Conservation (phyloP, 2,329 filamentous ascomycete species). For the Ophiobolus disseminans region DNA sequence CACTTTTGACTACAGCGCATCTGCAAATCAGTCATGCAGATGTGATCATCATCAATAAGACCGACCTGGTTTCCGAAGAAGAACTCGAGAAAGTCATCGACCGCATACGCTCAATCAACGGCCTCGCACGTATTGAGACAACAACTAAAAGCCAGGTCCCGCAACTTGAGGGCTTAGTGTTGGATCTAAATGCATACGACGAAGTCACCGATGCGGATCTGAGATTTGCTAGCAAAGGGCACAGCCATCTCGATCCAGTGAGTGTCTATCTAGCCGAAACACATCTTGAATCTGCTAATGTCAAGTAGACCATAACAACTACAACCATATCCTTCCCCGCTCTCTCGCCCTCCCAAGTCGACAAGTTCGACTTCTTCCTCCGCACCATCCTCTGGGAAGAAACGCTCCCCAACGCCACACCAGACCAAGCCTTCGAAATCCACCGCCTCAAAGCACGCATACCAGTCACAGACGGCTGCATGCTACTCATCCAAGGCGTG, state of each 20-base stretch:
- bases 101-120: conserved; percentile 85
- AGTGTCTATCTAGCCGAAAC: conserved; percentile 32
- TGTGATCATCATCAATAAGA: conserved; percentile 92
- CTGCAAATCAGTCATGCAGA: conserved; percentile 97
- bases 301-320: conserved; percentile 78
- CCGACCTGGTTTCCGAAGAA: conserved; percentile 75
- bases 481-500: conserved; percentile 88
- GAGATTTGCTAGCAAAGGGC: conserved; percentile 76
- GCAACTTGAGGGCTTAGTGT: conserved; percentile 80
- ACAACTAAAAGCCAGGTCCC: conserved; percentile 83
- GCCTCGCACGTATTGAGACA: conserved; percentile 80
- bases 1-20: conserved; percentile 88
- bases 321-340: conserved; percentile 72
- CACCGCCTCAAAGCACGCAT: conserved; percentile 88
- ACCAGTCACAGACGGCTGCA: conserved; percentile 66
- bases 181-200: conserved; percentile 94
- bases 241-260: conserved; percentile 90
- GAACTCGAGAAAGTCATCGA: conserved; percentile 74
- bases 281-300: background rate
- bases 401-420: conserved; percentile 57
- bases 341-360: conserved; percentile 65
- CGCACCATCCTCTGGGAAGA: conserved; percentile 84
- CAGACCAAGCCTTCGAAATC: conserved; percentile 69
- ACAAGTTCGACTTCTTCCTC: conserved; percentile 79
- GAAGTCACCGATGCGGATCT: conserved; percentile 70